Evolutionary conservation across 306 rosid genomes (phyloP).

Genomic region (Vigna mungo): DNA sequence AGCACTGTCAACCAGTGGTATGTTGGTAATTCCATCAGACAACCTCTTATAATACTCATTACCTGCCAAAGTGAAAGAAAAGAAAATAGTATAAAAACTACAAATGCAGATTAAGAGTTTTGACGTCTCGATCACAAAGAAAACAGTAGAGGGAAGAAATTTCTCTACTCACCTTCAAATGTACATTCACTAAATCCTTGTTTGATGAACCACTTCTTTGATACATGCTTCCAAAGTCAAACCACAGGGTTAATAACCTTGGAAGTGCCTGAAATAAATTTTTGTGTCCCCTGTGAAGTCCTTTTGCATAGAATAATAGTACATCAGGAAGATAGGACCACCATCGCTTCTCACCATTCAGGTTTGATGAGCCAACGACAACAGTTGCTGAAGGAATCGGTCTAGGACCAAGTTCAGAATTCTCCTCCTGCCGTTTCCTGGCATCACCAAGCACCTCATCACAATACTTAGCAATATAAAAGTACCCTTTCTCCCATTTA

Average conservation of each 20-base stretch:
- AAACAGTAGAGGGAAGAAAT: constrained; percentile 33
- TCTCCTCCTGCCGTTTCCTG: constrained; percentile 94
- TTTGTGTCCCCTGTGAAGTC: constrained; percentile 95
- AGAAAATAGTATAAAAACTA: constrained; percentile 35
- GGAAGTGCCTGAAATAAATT: constrained; percentile 99
- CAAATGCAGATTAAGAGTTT: constrained; percentile 34
- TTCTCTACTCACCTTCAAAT: constrained; percentile 59
- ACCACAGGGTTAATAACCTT: constrained; percentile 94
- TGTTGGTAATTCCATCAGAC: constrained; percentile 89
- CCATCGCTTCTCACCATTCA: constrained; percentile 77
- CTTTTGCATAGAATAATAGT: constrained; percentile 87
- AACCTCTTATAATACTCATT: constrained; percentile 72
- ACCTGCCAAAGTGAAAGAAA: constrained; percentile 61
- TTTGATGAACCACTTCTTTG: constrained; percentile 67
- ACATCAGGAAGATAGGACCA: constrained; percentile 92
- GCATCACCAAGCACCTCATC: constrained; percentile 96
- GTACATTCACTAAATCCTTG: constrained; percentile 70
- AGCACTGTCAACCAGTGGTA: constrained; percentile 96
- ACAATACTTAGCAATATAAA: constrained; percentile 89
- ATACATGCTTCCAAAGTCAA: constrained; percentile 91
- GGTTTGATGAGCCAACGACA: constrained; percentile 66
- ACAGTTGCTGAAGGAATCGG: constrained; percentile 54
- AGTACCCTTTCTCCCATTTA: constrained; percentile 95
- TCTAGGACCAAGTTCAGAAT: constrained; percentile 63
- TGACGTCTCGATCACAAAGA: constrained; percentile 39